These are phyloP conservation scores for Penicillium verrucosum DNA, from an alignment of 2,329 filamentous ascomycete genomes.

Conservation along the genomic window DNA sequence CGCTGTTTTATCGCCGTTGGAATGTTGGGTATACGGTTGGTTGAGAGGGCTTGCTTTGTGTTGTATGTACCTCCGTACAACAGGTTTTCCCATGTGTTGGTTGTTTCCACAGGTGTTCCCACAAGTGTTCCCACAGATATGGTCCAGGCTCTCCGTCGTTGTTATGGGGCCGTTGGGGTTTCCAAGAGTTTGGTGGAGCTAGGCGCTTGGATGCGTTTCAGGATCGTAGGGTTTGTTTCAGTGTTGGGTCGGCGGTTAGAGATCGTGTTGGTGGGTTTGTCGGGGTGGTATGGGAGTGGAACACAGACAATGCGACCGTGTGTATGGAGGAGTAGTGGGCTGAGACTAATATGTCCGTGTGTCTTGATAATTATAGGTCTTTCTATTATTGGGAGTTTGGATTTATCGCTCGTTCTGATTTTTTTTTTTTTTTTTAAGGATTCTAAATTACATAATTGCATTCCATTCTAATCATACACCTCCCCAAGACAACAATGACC, in stretches of 20 bases:
- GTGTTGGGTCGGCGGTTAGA: constrained; percentile 4
- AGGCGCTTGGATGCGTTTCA: constrained; percentile 7
- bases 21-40: not conserved
- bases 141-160: not conserved
- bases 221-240: constrained; percentile 9
- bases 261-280: not conserved
- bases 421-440: too few relatives aligned
- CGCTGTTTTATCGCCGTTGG: not conserved
- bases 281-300: not conserved
- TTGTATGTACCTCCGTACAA: too few relatives aligned
- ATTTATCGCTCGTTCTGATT: not conserved
- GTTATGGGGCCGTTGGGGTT: not conserved
- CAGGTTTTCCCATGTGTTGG: too few relatives aligned
- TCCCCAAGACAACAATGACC: not conserved
- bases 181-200: not conserved
- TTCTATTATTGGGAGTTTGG: not conserved
- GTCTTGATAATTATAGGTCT: not conserved
- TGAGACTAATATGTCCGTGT: not conserved
- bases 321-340: not conserved
- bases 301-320: not conserved
- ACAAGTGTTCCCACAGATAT: not conserved
- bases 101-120: not conserved
- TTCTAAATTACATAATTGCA: too few relatives aligned
- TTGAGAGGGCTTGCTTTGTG: not conserved
- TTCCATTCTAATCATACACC: not conserved